phyloP scores from a whole-genome alignment of 352 stramenopile genomes.

The Phytophthora quininea region DNA sequence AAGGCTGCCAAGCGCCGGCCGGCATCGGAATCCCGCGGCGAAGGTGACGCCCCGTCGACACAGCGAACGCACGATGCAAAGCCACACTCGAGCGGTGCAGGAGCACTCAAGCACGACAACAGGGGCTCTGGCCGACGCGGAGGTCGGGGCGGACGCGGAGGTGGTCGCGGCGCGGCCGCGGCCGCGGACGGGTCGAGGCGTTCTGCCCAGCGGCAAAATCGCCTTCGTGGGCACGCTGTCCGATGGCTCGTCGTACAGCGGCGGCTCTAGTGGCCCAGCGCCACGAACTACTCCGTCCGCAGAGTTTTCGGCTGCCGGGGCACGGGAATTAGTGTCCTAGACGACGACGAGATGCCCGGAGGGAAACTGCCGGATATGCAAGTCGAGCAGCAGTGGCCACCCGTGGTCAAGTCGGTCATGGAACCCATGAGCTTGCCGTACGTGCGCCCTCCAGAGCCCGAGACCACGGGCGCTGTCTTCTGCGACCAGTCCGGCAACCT shows the following conservation, averaged over 20 bases:
- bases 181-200: conserved; percentile 55
- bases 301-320: conserved; percentile 72
- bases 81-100: conserved; percentile 21
- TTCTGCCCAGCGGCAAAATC: conserved; percentile 69
- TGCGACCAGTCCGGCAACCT: conserved; percentile 63
- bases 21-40: conserved; percentile 27
- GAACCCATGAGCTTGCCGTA: conserved; percentile 84
- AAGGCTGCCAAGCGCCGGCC: conserved; percentile 71
- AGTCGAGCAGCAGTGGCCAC: conserved; percentile 81
- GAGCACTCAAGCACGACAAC: conserved; percentile 29
- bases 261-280: conserved; percentile 37
- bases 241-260: conserved; percentile 79
- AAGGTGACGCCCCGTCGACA: conserved; percentile 3
- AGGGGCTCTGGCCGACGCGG: conserved; percentile 50
- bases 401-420: conserved; percentile 79
- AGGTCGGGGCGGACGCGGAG: conserved; percentile 37
- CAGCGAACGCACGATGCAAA: conserved; percentile 28
- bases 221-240: conserved; percentile 84
- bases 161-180: conserved; percentile 58
- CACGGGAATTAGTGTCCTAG: conserved; percentile 86
- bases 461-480: conserved; percentile 70
- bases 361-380: conserved; percentile 57
- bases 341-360: conserved; percentile 68
- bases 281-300: conserved; percentile 32
- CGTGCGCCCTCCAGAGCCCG: conserved; percentile 64